These are phyloP conservation scores for Wickerhamomyces kurtzmanii DNA, from an alignment of 805 yeast genomes.

Conservation along the genomic window DNA sequence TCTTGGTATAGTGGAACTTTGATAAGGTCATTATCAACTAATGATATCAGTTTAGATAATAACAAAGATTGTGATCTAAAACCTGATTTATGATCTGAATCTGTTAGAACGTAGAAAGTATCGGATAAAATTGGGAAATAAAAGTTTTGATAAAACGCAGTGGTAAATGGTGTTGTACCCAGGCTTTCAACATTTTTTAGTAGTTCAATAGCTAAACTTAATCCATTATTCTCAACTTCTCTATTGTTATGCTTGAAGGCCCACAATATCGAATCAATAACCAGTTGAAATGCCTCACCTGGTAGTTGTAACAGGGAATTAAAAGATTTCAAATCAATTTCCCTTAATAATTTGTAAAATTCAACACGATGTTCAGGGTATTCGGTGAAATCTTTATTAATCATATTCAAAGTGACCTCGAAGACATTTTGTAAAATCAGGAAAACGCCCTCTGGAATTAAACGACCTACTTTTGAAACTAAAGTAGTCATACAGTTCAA, in stretches of 20 bases:
- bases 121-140: constrained; percentile 86
- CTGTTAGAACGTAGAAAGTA: constrained; percentile 88
- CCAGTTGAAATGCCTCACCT: constrained; percentile 83
- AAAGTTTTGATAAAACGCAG: constrained; percentile 80
- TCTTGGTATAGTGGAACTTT: constrained; percentile 68
- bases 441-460: constrained; percentile 86
- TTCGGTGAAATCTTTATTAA: constrained; percentile 89
- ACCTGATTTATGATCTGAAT: constrained; percentile 96
- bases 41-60: constrained; percentile 71
- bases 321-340: constrained; percentile 79
- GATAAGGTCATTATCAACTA: constrained; percentile 71
- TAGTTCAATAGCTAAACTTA: constrained; percentile 74
- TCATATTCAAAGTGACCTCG: constrained; percentile 92
- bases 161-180: constrained; percentile 61
- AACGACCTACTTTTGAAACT: constrained; percentile 76
- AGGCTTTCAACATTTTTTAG: constrained; percentile 75
- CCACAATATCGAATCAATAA: constrained; percentile 94
- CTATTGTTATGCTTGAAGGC: constrained; percentile 96
- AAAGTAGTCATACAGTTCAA: constrained; percentile 89
- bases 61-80: constrained; percentile 81
- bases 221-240: constrained; percentile 91
- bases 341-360: constrained; percentile 82
- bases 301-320: constrained; percentile 81
- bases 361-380: constrained; percentile 98
- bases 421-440: constrained; percentile 82